Evolutionary conservation across 2,329 filamentous ascomycete species (phyloP), one percentile per base, ranked within the genome.

Genomic region (Stagonosporopsis vannaccii): DNA sequence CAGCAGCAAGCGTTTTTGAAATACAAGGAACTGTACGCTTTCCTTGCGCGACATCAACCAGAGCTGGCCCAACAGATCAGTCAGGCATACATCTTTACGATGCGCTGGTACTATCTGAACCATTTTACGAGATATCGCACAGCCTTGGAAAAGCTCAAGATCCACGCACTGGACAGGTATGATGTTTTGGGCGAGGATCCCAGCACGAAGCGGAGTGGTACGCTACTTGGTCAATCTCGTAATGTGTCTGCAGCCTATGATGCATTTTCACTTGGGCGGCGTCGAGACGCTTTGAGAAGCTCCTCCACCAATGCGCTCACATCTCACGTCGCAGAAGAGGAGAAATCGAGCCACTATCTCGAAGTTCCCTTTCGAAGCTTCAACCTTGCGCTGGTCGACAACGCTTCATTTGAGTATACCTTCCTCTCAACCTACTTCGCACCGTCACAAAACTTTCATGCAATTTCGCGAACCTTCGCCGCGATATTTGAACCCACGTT

Each of bases 61-160:
- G 83, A 86, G n/a, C 85, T 99, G 6, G 92, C 91, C 8, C 89
- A 93, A 49, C 91, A 99, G 75, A 96, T 99, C 62, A 88, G 88
- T 8, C 90, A 92, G 73, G 95, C 96, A 3, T 99, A 99, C 70
- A 89, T 96, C 79, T 97, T 97, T 74, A 99, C 96, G 0, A 99
- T 99, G 92, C 87, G 92, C 49, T 99, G 95, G 95, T 99, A 99
- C 72, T 98, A 98, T 73, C 79, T 90, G 49, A 95, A 90, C 63
- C 91, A 97, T 74, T 99, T 99, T 72, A 87, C 86, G 3, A 88
- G 94, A 30, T 99, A 99, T 75, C 87, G 90, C 61, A 87, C 88
- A 66, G 88, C 95, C 0, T 81, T 99, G 6, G 88, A 90, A 51
- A 96, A 92, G 74, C 83, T 99, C 58, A 94, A 90, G 69, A 76